Conservation (phyloP, 2,329 filamentous ascomycete genomes). For the Fusarium aywerte region DNA sequence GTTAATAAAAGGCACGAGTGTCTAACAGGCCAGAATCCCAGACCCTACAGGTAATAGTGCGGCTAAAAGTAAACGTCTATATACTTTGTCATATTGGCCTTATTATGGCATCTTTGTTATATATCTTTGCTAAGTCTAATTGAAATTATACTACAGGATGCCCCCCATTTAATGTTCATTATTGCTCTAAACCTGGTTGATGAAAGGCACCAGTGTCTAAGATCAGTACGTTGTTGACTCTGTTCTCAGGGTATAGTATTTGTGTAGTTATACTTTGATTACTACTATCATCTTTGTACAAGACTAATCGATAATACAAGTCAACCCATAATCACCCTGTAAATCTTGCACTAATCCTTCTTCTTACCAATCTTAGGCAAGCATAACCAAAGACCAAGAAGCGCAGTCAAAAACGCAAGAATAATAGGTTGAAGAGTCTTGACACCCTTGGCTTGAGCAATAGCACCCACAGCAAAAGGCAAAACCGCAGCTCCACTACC, state of each 20-base stretch:
- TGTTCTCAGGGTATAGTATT: too few relatives aligned
- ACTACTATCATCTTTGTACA: neutral
- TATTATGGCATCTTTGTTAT: too few relatives aligned
- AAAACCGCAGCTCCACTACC: conserved; percentile 76
- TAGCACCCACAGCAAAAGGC: conserved; percentile 72
- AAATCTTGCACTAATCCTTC: conserved; percentile 45
- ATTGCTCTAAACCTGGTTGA: too few relatives aligned
- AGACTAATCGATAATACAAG: neutral
- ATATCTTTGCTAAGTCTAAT: too few relatives aligned
- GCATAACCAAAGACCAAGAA: conserved; percentile 59
- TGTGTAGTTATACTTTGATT: neutral
- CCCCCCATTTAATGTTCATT: too few relatives aligned
- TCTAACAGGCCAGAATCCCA: too few relatives aligned
- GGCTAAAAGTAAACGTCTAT: neutral
- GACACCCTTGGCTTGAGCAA: conserved; percentile 68
- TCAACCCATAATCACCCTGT: neutral
- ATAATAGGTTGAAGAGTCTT: conserved; percentile 67
- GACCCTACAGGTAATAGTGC: conserved; percentile 6
- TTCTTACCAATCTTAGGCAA: conserved; percentile 57
- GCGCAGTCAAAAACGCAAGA: conserved; percentile 59
- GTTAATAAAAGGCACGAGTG: too few relatives aligned
- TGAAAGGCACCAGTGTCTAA: too few relatives aligned
- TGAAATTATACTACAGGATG: too few relatives aligned
- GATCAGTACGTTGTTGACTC: too few relatives aligned
- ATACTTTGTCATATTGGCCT: too few relatives aligned